Percentiles rank a stretch among this genome's conserved stretches.
These are phyloP conservation scores for Blastocystis sp. DNA, from an alignment of 352 stramenopile genomes.

Conservation along the genomic window DNA sequence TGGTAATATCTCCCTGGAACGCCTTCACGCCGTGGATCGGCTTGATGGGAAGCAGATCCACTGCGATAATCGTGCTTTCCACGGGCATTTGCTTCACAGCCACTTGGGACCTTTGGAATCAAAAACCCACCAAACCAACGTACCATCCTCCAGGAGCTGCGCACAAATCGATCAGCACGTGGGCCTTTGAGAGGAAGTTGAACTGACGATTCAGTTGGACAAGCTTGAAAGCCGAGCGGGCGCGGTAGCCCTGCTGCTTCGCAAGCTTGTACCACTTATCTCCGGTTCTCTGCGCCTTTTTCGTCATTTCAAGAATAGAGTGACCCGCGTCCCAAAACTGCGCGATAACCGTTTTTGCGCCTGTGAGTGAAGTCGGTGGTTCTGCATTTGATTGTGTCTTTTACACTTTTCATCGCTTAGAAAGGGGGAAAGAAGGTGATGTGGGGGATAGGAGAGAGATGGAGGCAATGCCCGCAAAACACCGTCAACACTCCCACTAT, in stretches of 20 bases:
- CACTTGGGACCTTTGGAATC: constrained; percentile 74
- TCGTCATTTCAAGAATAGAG: constrained; percentile 39
- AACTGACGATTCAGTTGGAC: constrained; percentile 99
- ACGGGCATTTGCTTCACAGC: constrained; percentile 76
- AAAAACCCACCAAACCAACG: constrained; percentile 83
- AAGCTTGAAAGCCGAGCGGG: constrained; percentile 97
- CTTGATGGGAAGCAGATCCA: constrained; percentile 96
- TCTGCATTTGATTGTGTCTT: too few relatives aligned
- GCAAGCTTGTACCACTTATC: constrained; percentile 98
- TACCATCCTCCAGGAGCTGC: constrained; percentile 96
- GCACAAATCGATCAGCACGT: constrained; percentile 96
- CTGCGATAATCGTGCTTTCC: constrained; percentile 87
- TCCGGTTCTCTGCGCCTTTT: constrained; percentile 58
- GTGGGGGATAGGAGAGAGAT: too few relatives aligned
- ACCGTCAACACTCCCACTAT: neutral
- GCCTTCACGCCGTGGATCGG: constrained; percentile 93
- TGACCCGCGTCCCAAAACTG: too few relatives aligned
- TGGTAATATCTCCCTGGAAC: constrained; percentile 92
- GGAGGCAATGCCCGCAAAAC: neutral
- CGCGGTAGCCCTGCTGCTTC: constrained; percentile 87
- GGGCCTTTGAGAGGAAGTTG: constrained; percentile 90
- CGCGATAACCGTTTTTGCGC: too few relatives aligned
- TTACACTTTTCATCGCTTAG: too few relatives aligned
- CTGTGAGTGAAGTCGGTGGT: too few relatives aligned
- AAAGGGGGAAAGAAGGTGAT: too few relatives aligned